Evolutionary conservation across 805 yeast species (phyloP), one percentile per base, ranked within the genome.

Genomic region (Candida palmyrensis): DNA sequence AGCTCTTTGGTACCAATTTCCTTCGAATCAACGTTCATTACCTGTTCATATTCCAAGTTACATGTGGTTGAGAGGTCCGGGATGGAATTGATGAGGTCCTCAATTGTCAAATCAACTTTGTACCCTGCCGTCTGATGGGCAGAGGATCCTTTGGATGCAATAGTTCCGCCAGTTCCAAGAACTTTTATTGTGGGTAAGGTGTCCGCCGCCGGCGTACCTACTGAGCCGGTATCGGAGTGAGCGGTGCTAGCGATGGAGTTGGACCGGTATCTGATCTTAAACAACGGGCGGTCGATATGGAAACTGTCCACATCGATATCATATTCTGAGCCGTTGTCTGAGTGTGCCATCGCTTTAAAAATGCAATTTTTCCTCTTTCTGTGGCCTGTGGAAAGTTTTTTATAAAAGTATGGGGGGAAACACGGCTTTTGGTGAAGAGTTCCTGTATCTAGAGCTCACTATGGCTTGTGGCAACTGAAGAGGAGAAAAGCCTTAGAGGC

Each of bases 1-100:
- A 78, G 55, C 26, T 73, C 69, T 1, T 46, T 43, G 29, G 71
- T 66, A 25, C 72, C 66, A 19, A 78, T 63, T 38, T 75, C 77
- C 39, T 74, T 75, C 3, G 83, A 77, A 42, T 77, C 84, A 12
- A 77, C 56, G 44, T 79, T 79, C 41, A 75, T 67, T 26, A 79
- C 62, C 45, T 79, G 84, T 52, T 77, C 82, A 48, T 75, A 78
- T 42, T 72, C 75, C 38, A 78, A 59, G 38, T 68, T 71, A 45
- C 82, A 77, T 5, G 74, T 63, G 8, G 56, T 48, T 0, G 75
- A 61, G 23, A 78, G 62, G 42, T 75, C 79, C 3, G 84, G 84
- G 30, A 78, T 74, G 9, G 72, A 59, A 12, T 59, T 59, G 28
- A 77, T 52, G 44, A 75, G 53, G 35, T 75, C 78, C 39, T 74